Evolutionary conservation across 371 early-diverging fungal species (phyloP), one percentile per base, ranked within the genome.

Genomic region (Blakeslea trispora): DNA sequence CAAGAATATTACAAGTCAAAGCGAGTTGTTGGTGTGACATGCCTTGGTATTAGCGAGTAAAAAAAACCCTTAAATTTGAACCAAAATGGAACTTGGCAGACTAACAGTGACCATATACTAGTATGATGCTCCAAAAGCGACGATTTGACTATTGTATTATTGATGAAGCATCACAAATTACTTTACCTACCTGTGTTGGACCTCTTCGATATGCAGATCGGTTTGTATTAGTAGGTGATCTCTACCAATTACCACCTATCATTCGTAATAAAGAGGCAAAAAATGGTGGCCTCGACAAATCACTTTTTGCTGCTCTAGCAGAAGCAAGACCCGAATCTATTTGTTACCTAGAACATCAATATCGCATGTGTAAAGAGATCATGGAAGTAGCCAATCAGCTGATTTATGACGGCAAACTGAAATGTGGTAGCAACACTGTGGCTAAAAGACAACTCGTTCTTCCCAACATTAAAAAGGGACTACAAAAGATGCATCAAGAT

Each of bases 141-240:
- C 59, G 69, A 24, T 99, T 99, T 75, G 99, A 99, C 70, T 96
- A 91, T 71, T 98, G 95, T 66, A 96, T 99, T 46, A 89, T 98
- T 18, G 99, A 99, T 71, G 99, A 99, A 67, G 99, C 99, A 7
- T 94, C 98, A 1, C 99, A 99, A 68, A 86, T 98, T 37, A 94
- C 95, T 11, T 72, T 99, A 37, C 99, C 99, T 0, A 89, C 90
- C 1, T 90, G 94, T 57, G 59, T 99, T 39, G 97, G 98, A 0
- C 99, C 99, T 2, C 69, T 99, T 39, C 79, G 86, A n/a, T 84
- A 79, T 56, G 92, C 95, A 3, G 72, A 85, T 14, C 75, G 64
- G 11, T 97, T 99, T 86, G 87, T 99, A 15, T 77, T 99, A 8
- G 98, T 99, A 11, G 99, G 99, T 14, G 99, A 99, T 71, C 94